Evolutionary conservation across 2,329 filamentous ascomycete genomes (phyloP).

Genomic region (Sporothrix protearum): DNA sequence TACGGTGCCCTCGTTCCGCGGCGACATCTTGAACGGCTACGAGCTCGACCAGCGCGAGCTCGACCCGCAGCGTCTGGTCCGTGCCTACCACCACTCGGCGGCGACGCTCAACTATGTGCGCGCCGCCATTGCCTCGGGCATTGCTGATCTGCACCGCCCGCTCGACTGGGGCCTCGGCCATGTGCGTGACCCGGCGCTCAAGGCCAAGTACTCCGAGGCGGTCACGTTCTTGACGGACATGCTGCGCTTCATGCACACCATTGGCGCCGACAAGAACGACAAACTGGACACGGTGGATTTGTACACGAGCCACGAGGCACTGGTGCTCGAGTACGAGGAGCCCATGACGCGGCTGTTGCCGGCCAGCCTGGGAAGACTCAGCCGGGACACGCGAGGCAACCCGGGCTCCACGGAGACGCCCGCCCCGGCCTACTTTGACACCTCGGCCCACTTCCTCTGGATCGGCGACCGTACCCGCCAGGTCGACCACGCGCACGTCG

Average conservation of each 20-base stretch:
- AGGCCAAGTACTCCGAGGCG: slow-evolving; percentile 80
- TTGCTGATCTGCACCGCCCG: slow-evolving; percentile 89
- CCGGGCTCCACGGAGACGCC: neutral
- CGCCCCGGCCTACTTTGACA: slow-evolving; percentile 72
- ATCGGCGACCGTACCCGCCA: slow-evolving; percentile 95
- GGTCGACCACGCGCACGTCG: slow-evolving; percentile 87
- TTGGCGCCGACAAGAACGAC: slow-evolving; percentile 81
- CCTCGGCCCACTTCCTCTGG: slow-evolving; percentile 95
- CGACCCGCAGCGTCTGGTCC: slow-evolving; percentile 78
- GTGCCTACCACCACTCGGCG: slow-evolving; percentile 93
- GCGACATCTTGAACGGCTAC: slow-evolving; percentile 93
- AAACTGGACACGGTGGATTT: slow-evolving; percentile 89
- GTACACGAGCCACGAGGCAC: slow-evolving; percentile 91
- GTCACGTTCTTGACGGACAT: slow-evolving; percentile 86
- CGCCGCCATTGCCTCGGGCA: slow-evolving; percentile 75
- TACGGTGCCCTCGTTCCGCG: slow-evolving; percentile 84
- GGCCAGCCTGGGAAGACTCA: slow-evolving; percentile 37
- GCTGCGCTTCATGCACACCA: slow-evolving; percentile 87
- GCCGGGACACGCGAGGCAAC: neutral
- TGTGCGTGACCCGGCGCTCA: slow-evolving; percentile 76
- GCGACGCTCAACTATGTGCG: slow-evolving; percentile 93
- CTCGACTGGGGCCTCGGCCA: slow-evolving; percentile 94
- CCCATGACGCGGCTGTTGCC: slow-evolving; percentile 61
- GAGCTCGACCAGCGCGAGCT: slow-evolving; percentile 69
- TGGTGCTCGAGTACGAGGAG: slow-evolving; percentile 93